Conservation (phyloP, 345 rosid species). For the Camelina neglecta region DNA sequence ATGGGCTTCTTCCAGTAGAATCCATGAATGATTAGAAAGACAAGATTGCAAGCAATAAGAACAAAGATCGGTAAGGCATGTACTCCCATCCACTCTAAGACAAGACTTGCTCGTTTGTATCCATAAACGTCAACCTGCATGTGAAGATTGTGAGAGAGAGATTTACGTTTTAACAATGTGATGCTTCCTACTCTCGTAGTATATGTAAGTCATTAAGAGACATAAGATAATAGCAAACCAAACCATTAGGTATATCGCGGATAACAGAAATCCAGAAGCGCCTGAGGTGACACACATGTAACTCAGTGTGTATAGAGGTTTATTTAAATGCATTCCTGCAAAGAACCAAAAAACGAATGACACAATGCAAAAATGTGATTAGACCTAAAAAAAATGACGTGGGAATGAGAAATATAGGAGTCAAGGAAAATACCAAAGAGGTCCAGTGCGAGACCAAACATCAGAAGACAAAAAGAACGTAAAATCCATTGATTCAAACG, state of each 20-base stretch:
- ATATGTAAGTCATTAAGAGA: background rate
- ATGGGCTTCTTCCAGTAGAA: slow-evolving; percentile 75
- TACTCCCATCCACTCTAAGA: slow-evolving; percentile 87
- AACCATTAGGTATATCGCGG: slow-evolving; percentile 73
- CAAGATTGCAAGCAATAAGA: slow-evolving; percentile 69
- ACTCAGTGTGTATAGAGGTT: slow-evolving; percentile 83
- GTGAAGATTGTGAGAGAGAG: slow-evolving; percentile 4
- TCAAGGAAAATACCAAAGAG: slow-evolving; percentile 54
- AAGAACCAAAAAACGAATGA: slow-evolving; percentile 8
- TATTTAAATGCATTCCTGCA: slow-evolving; percentile 83
- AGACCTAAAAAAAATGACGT: too few species aligned
- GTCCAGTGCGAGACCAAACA: slow-evolving; percentile 60
- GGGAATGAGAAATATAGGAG: background rate
- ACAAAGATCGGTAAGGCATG: slow-evolving; percentile 70
- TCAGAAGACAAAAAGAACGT: slow-evolving; percentile 58
- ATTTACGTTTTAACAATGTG: slow-evolving; percentile 11
- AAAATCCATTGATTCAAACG: slow-evolving; percentile 64
- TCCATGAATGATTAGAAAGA: slow-evolving; percentile 70
- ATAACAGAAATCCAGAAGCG: slow-evolving; percentile 74
- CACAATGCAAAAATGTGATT: background rate
- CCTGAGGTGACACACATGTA: slow-evolving; percentile 77
- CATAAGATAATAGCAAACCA: slow-evolving; percentile 11
- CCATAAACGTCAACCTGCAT: slow-evolving; percentile 66
- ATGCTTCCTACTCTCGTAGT: background rate
- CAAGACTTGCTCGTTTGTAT: slow-evolving; percentile 50